Evolutionary conservation across 805 yeast species (phyloP).

Genomic region (Candida bentonensis): DNA sequence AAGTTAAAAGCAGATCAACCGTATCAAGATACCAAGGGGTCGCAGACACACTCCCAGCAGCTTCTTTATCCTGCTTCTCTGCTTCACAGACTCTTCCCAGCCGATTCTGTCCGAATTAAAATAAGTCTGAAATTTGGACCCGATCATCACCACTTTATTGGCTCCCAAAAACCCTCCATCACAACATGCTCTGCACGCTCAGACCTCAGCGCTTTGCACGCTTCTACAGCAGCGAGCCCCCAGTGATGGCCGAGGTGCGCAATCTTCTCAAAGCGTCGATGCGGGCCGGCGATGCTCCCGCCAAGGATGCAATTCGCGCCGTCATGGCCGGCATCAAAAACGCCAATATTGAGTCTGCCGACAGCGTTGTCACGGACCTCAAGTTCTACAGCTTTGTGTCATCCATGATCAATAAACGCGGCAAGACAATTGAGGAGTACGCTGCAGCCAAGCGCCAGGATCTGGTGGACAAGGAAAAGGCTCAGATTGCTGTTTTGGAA

Average conservation of each 20-base stretch:
- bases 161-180: no score
- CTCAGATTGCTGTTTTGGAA: conserved; percentile 31
- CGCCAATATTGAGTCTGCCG: conserved; percentile 20
- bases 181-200: no score
- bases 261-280: conserved; percentile 34
- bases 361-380: conserved; percentile 15
- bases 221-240: conserved; percentile 18
- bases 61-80: no score
- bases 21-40: no score
- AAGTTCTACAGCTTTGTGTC: conserved; percentile 29
- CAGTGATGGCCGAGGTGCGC: conserved; percentile 24
- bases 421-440: conserved; percentile 36
- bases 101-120: no score
- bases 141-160: no score
- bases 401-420: conserved; percentile 27
- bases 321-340: conserved; percentile 23
- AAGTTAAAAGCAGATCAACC: no score
- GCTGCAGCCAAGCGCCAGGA: conserved; percentile 33
- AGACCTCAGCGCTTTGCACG: no score
- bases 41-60: no score
- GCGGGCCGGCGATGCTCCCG: conserved; percentile 28
- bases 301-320: conserved; percentile 19
- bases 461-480: conserved; percentile 37
- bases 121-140: no score
- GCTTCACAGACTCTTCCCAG: no score